Evolutionary conservation across 164 flowering plant species (phyloP), one percentile per base, ranked within the genome.

Genomic region (Liriodendron chinense): DNA sequence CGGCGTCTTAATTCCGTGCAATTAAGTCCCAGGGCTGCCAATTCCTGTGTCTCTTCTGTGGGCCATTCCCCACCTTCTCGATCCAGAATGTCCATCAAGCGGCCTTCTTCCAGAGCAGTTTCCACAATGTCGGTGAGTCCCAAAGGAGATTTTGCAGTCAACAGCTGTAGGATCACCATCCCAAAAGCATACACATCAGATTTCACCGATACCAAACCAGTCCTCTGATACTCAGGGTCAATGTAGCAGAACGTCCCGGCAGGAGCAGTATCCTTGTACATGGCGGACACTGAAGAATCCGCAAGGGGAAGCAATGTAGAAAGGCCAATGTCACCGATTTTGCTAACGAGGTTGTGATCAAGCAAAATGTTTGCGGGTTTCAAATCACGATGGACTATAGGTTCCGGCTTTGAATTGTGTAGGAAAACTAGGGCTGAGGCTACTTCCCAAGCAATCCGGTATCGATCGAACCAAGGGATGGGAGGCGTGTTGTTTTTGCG

Each of bases 331-430:
- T 96, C 97, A 63, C 97, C 95, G 22, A 96, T 92, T 81, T 94
- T 96, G 87, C 97, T 96, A 25, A 90, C 92, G 22, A 86, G 81
- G 80, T 96, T 90, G 47, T 79, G 88, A 72, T 90, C 93, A 14
- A 96, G 94, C 79, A 94, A 86, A 70, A 96, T 96, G 85, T 96
- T 96, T 70, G 91, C 92, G 7, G 99, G 99, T 74, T 96, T 96
- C 53, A 96, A 84, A 76, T 96, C 97, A 68, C 99, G 93, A 71
- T 94, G 99, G 61, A 96, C 84, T 65, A 96, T 86, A 1, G 93
- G 85, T 71, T 82, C 82, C 61, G 99, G 99, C 78, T 89, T 91
- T 57, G 91, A 75, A 78, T 78, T 89, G 83, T 96, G 99, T 3
- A 96, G 92, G 78, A 91, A 94, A 50, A 78, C 84, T 24, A 96